Evolutionary conservation across 139 green algal genomes (phyloP).

Genomic region (Picochlorum costavermella): DNA sequence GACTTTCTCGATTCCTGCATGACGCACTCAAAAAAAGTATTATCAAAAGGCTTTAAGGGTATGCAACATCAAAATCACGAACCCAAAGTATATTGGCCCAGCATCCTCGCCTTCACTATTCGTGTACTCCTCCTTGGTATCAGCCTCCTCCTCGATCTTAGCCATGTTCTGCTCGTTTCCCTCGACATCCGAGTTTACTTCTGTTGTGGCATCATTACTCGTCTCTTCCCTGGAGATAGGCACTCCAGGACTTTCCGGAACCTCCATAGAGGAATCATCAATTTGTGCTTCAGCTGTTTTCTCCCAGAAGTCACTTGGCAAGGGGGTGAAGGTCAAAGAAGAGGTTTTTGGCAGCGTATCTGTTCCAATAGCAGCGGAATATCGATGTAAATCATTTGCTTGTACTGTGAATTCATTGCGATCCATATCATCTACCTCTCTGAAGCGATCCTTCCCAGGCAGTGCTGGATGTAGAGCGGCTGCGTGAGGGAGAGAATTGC

Average conservation of each 20-base stretch:
- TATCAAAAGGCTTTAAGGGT: neutral
- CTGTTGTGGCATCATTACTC: neutral
- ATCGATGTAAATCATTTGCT: slow-evolving; percentile 11
- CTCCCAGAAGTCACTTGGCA: slow-evolving; percentile 1
- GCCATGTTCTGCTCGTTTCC: neutral
- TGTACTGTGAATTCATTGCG: slow-evolving; percentile 26
- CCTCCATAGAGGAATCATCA: slow-evolving; percentile 6
- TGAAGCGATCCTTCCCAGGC: slow-evolving; percentile 19
- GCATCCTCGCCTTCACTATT: slow-evolving; percentile 6
- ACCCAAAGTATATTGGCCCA: slow-evolving; percentile 22
- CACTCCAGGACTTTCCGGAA: slow-evolving; percentile 4
- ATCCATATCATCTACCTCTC: slow-evolving; percentile 10
- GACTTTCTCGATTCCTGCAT: no score
- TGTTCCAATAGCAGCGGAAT: neutral
- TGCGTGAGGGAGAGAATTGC: slow-evolving; percentile 24
- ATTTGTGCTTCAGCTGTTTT: slow-evolving; percentile 1
- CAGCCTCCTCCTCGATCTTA: slow-evolving; percentile 13
- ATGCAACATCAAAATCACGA: neutral
- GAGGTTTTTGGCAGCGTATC: slow-evolving; percentile 6
- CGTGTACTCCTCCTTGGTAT: neutral
- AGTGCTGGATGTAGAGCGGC: slow-evolving; percentile 28
- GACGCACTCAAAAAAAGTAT: neutral
- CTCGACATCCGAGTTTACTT: neutral
- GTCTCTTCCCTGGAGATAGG: neutral
- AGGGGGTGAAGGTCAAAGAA: slow-evolving; percentile 7